Evolutionary conservation across 805 yeast genomes (phyloP).

Genomic region (Ogataea degrootiae): DNA sequence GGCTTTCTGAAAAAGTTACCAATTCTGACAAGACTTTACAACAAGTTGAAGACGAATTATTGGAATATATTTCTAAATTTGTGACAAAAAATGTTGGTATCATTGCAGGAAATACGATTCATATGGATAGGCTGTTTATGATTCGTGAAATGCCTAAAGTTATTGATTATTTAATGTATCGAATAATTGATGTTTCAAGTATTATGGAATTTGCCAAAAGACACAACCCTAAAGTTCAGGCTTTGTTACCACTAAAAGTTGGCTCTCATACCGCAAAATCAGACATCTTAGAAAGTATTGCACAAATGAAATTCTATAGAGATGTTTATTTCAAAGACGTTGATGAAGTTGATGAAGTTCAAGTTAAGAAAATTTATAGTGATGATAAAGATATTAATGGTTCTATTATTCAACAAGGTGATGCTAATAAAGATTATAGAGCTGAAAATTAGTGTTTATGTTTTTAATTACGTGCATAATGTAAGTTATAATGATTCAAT

Average conservation of each 20-base stretch:
- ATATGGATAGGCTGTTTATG: constrained; percentile 86
- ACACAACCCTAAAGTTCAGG: constrained; percentile 63
- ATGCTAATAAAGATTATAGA: not conserved
- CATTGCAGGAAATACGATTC: constrained; percentile 88
- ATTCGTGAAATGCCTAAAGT: constrained; percentile 76
- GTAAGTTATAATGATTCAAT: too few species aligned
- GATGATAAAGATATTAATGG: constrained; percentile 1
- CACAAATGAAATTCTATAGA: constrained; percentile 72
- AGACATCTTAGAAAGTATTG: constrained; percentile 87
- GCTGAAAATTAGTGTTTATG: too few species aligned
- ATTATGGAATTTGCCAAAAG: constrained; percentile 76
- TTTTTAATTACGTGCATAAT: too few species aligned
- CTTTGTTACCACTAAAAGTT: constrained; percentile 55
- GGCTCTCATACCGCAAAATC: constrained; percentile 80
- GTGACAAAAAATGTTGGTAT: constrained; percentile 58
- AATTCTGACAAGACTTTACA: constrained; percentile 47
- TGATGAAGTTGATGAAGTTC: constrained; percentile 11
- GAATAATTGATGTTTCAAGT: constrained; percentile 87
- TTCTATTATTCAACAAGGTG: not conserved
- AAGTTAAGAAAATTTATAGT: not conserved
- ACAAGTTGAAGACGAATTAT: constrained; percentile 62
- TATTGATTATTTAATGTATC: constrained; percentile 55
- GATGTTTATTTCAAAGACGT: constrained; percentile 51
- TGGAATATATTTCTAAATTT: constrained; percentile 53
- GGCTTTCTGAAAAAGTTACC: constrained; percentile 70